These are phyloP conservation scores for Phylloporus sp. DNA, from an alignment of 768 basidiomycete species.

Conservation along the genomic window DNA sequence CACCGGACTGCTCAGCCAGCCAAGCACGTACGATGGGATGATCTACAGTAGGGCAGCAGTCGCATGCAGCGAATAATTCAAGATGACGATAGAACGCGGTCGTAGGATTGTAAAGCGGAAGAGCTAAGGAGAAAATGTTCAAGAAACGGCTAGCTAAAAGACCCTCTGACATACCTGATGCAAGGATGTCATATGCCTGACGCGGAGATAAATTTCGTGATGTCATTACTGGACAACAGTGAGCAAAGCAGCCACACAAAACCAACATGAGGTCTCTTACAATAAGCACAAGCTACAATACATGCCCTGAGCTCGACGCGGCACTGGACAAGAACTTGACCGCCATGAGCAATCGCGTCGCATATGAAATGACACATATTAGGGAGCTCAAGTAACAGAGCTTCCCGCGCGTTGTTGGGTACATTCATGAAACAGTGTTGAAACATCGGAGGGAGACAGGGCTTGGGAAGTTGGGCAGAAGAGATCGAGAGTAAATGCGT, in stretches of 20 bases:
- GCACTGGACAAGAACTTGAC: constrained; percentile 53
- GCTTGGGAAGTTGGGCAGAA: constrained; percentile 42
- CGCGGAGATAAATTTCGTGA: constrained; percentile 35
- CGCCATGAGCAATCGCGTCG: constrained; percentile 37
- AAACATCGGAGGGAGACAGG: constrained; percentile 29
- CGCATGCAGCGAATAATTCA: constrained; percentile 43
- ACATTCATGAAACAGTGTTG: constrained; percentile 44
- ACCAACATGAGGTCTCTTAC: constrained; percentile 32
- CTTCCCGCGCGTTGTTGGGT: constrained; percentile 35
- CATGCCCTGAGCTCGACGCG: constrained; percentile 53
- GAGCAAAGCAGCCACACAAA: neutral
- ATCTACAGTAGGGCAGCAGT: constrained; percentile 35
- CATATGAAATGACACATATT: constrained; percentile 44
- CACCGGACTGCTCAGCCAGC: constrained; percentile 30
- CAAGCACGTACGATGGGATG: constrained; percentile 41
- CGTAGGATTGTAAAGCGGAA: constrained; percentile 54
- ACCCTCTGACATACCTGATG: constrained; percentile 35
- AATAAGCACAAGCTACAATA: constrained; percentile 48
- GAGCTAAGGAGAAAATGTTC: constrained; percentile 28
- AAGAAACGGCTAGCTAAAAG: neutral
- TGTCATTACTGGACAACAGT: constrained; percentile 43
- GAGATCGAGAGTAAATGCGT: constrained; percentile 54
- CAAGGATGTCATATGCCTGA: constrained; percentile 39
- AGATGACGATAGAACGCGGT: constrained; percentile 44
- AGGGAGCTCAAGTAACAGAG: constrained; percentile 44